phyloP scores from a whole-genome alignment of 495 filamentous ascomycete species.

The Cercophora scortea region DNA sequence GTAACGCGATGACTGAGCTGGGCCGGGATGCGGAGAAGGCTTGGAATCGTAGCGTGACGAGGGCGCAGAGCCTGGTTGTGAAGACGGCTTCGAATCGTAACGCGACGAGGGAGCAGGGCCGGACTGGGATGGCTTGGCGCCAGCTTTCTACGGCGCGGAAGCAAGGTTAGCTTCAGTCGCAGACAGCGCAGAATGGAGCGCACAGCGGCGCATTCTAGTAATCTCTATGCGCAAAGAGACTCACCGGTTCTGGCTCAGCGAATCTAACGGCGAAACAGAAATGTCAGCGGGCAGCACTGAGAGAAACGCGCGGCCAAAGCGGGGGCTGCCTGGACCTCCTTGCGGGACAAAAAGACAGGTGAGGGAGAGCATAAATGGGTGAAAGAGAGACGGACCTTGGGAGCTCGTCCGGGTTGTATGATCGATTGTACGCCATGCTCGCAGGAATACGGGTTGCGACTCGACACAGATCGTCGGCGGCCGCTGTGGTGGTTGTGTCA shows the following conservation, averaged over 20 bases:
- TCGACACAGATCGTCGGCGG: conserved; percentile 10
- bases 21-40: neutral
- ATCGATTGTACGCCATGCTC: conserved; percentile 87
- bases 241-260: conserved; percentile 89
- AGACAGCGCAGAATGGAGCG: conserved; percentile 4
- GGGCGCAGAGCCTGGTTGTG: neutral
- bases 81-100: neutral
- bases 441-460: conserved; percentile 5
- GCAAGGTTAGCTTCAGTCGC: conserved; percentile 4
- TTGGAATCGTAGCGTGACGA: neutral
- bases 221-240: conserved; percentile 7
- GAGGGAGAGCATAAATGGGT: neutral
- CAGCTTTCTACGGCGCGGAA: conserved; percentile 24
- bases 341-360: conserved; percentile 1
- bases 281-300: conserved; percentile 14
- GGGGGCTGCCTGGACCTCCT: neutral
- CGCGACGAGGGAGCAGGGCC: conserved; percentile 1
- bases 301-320: neutral
- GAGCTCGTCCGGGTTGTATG: conserved; percentile 92
- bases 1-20: conserved; percentile 25
- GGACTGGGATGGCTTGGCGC: conserved; percentile 2
- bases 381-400: conserved; percentile 64
- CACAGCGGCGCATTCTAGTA: neutral
- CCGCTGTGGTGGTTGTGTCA: conserved; percentile 15
- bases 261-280: conserved; percentile 48